A percentile compares a stretch with the other conserved stretches of the same genome.
Conservation (phyloP, 768 basidiomycete species). For the Rhizopogon rudus region DNA sequence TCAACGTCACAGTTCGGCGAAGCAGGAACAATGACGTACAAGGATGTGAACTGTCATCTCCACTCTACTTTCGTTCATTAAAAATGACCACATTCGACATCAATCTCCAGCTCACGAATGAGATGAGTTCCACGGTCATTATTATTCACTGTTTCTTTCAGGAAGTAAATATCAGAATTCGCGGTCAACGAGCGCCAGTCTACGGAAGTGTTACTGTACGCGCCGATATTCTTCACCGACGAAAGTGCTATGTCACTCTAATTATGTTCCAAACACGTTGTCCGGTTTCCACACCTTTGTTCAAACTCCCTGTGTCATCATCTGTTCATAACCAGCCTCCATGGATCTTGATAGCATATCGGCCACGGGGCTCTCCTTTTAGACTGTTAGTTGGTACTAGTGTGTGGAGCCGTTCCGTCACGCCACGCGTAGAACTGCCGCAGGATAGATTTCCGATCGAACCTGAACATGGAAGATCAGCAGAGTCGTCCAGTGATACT, state of each 20-base stretch:
- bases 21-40: too few species aligned
- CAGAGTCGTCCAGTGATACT: too few species aligned
- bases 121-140: not conserved
- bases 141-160: not conserved
- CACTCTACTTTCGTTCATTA: not conserved
- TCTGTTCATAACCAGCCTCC: not conserved
- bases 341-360: not conserved
- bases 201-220: not conserved
- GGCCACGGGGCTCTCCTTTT: not conserved
- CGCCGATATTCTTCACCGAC: not conserved
- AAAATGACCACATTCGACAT: not conserved
- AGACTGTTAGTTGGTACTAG: too few species aligned
- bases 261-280: not conserved
- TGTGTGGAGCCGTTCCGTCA: not conserved
- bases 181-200: not conserved
- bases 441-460: not conserved
- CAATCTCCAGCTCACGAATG: not conserved
- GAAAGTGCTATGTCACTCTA: not conserved
- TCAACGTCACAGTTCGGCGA: too few species aligned
- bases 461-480: not conserved
- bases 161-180: not conserved
- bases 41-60: not conserved
- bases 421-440: not conserved
- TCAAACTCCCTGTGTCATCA: not conserved
- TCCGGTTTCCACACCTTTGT: not conserved